These are phyloP conservation scores for Rhazya stricta DNA, from an alignment of 257 asterid species.

Conservation along the genomic window DNA sequence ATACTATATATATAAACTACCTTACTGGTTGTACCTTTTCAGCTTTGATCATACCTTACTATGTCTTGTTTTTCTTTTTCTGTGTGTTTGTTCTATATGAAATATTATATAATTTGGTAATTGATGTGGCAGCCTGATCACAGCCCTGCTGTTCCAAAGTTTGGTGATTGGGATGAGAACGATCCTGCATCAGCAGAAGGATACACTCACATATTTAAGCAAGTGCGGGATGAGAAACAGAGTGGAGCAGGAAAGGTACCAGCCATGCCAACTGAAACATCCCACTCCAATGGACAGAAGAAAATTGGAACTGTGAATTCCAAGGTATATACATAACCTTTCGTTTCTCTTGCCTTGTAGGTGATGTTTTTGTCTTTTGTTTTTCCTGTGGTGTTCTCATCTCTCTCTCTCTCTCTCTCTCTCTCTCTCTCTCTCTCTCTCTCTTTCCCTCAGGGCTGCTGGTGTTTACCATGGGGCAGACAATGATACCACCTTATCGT, in stretches of 20 bases:
- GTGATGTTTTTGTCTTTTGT: background rate
- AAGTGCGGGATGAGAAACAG: slow-evolving; percentile 62
- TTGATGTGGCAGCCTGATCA: slow-evolving; percentile 58
- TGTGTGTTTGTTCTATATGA: background rate
- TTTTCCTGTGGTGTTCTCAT: background rate
- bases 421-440: background rate
- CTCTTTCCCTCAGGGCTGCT: slow-evolving; percentile 41
- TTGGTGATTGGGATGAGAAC: slow-evolving; percentile 84
- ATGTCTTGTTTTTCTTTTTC: background rate
- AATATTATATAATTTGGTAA: background rate
- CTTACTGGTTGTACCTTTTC: background rate
- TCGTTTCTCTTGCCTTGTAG: slow-evolving; percentile 1
- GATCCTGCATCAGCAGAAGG: slow-evolving; percentile 84
- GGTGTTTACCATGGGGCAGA: slow-evolving; percentile 53
- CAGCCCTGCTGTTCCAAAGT: slow-evolving; percentile 70
- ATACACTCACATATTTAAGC: slow-evolving; percentile 54
- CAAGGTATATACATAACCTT: slow-evolving; percentile 38
- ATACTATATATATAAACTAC: too few relatives aligned
- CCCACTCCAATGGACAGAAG: slow-evolving; percentile 49
- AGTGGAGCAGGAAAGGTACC: slow-evolving; percentile 71
- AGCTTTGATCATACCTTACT: background rate
- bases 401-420: background rate
- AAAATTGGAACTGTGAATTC: slow-evolving; percentile 37
- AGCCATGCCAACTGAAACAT: slow-evolving; percentile 42
- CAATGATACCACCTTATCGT: slow-evolving; percentile 18